Evolutionary conservation across 192 early-diverging fungal genomes (phyloP), one percentile per base, ranked within the genome.

Genomic region (Coemansia sp.): DNA sequence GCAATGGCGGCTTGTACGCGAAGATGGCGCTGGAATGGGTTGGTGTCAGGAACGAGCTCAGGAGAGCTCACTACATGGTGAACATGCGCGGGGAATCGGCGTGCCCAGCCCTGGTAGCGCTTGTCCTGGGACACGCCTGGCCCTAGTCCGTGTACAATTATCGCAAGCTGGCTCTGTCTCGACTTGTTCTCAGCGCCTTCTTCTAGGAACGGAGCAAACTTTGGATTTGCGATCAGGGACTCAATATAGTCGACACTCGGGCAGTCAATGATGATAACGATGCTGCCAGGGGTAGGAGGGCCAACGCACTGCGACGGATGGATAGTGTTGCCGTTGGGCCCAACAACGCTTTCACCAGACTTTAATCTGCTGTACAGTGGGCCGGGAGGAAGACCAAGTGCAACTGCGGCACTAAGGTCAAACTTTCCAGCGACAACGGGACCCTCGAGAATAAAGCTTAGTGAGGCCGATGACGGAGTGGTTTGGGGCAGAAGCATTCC

Each of bases 371-470:
- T 74, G 72, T 84, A 91, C 8, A 78, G 62, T 7, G 74, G 87
- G 0, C 94, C 94, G 1, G 88, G 85, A 52, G 81, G 80, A 0
- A 95, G 77, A 3, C 90, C 92, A 3, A 96, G 83, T 22, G 71
- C 82, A 21, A 72, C 41, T 10, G 94, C 94, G 0, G 85, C 86
- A 37, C 85, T 40, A 10, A 86, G 77, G 61, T 92, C 82, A 72
- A 98, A 95, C 67, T 95, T 96, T 22, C 94, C 93, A 0, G 85
- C 87, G 26, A 90, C 84, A 5, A 82, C 83, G 1, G 92, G 90
- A 0, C 92, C 90, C 65, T 88, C 84, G 65, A 88, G 88, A 12
- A 95, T 90, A 61, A 93, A 97, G 62, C 85, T 85, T 41, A 92
- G 71, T 2, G 83, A 85, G 5, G 59, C 72, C 6, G 80, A 68